Conservation (phyloP, 441 rosid species). For the Adansonia madagascariensis region DNA sequence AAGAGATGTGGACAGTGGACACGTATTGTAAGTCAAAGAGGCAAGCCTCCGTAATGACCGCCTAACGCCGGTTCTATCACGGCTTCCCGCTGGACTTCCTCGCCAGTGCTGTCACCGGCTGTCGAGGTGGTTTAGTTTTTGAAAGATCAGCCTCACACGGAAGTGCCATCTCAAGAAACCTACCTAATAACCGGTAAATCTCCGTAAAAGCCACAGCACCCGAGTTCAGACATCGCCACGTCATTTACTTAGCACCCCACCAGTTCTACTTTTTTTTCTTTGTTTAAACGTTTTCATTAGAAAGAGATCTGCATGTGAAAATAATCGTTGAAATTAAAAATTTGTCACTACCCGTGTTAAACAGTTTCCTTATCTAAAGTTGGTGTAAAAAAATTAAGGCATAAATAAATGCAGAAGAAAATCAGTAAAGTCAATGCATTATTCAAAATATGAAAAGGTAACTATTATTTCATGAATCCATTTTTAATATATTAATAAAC, state of each 20-base stretch:
- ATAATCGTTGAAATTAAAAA: neutral
- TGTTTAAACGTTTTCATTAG: too few species aligned
- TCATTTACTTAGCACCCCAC: too few species aligned
- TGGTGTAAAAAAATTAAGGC: neutral
- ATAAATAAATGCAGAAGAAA: neutral
- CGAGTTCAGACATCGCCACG: neutral
- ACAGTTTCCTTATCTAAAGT: neutral
- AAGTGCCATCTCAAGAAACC: neutral
- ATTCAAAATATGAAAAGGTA: neutral
- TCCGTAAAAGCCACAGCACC: neutral
- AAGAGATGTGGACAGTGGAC: slow-evolving; percentile 34
- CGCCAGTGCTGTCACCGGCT: slow-evolving; percentile 23
- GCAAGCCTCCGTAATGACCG: slow-evolving; percentile 59
- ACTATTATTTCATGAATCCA: too few species aligned
- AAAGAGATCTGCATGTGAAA: neutral
- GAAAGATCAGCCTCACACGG: neutral
- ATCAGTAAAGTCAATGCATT: neutral
- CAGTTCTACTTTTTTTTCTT: too few species aligned
- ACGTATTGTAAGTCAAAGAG: slow-evolving; percentile 46
- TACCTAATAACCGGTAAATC: neutral
- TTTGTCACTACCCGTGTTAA: neutral
- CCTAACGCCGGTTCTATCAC: slow-evolving; percentile 57
- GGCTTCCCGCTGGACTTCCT: slow-evolving; percentile 42
- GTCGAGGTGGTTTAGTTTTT: slow-evolving; percentile 18
- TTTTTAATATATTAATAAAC: too few species aligned